Conservation (phyloP, 2,329 filamentous ascomycete genomes). For the Cadophora sp. region DNA sequence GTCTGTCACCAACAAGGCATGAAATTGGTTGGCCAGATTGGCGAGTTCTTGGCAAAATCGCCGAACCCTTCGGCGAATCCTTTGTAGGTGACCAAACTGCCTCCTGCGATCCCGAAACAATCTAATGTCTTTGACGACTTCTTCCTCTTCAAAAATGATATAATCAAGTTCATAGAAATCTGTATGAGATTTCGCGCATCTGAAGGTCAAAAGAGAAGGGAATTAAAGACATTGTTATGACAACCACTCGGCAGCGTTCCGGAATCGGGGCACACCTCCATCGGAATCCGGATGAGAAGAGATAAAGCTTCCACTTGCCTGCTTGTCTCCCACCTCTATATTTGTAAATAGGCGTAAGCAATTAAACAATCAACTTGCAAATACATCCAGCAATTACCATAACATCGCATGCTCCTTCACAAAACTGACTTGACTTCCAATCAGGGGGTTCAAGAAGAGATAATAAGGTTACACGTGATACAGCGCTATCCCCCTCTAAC, state of each 20-base stretch:
- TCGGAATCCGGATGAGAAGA: background rate
- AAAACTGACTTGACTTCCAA: background rate
- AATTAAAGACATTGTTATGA: background rate
- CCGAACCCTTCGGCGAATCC: background rate
- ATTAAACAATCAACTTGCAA: background rate
- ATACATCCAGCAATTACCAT: background rate
- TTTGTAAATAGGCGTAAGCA: background rate
- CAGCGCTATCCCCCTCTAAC: constrained; percentile 8
- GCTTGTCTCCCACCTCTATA: background rate
- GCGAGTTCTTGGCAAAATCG: background rate
- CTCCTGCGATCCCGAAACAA: no score
- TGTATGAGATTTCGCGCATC: background rate
- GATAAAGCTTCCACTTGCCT: background rate
- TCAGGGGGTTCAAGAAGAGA: constrained; percentile 1
- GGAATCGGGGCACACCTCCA: background rate
- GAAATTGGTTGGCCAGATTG: background rate
- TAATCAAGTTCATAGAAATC: no score
- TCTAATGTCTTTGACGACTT: background rate
- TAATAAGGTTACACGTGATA: constrained; percentile 12
- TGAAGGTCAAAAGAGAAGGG: background rate
- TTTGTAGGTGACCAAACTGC: no score
- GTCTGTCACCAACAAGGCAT: background rate
- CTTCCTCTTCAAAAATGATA: no score
- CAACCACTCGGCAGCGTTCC: background rate
- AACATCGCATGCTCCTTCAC: background rate